A percentile compares a stretch with the other conserved stretches of the same genome.
These are phyloP conservation scores for Codiaeum variegatum DNA, from an alignment of 441 rosid species.

Conservation along the genomic window DNA sequence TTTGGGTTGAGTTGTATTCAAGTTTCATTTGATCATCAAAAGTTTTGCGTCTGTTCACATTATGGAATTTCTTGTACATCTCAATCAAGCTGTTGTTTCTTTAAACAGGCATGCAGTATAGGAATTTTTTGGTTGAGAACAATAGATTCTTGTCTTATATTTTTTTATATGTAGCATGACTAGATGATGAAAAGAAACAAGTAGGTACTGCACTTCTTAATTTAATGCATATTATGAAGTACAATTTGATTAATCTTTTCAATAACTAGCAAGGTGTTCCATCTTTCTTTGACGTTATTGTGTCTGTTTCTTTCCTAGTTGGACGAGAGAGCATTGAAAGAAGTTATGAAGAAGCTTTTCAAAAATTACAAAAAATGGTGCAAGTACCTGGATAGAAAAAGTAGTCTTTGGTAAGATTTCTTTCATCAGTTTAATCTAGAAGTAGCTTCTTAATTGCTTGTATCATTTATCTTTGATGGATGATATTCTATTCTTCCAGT, in stretches of 20 bases:
- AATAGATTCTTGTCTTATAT: background rate
- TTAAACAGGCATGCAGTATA: background rate
- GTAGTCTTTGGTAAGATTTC: conserved; percentile 67
- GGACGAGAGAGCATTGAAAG: conserved; percentile 93
- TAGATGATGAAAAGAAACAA: background rate
- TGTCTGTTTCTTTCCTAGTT: conserved; percentile 40
- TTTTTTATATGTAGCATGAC: background rate
- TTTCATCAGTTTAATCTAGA: background rate
- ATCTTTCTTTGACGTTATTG: background rate
- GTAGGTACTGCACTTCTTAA: background rate
- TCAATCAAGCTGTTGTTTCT: background rate
- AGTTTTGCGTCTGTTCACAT: background rate
- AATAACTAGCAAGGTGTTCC: background rate
- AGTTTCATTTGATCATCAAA: background rate
- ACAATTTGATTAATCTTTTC: background rate
- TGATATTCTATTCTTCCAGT: background rate
- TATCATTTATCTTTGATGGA: background rate
- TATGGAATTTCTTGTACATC: background rate
- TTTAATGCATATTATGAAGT: background rate
- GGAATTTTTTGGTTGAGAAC: background rate
- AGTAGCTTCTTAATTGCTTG: background rate
- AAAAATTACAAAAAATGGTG: conserved; percentile 98
- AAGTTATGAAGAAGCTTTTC: conserved; percentile 96
- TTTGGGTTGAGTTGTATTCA: background rate
- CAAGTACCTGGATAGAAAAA: conserved; percentile 89